A percentile compares a stretch with the other conserved stretches of the same genome.
Evolutionary conservation across 257 asterid species (phyloP).

Genomic region (Solanum boliviense): DNA sequence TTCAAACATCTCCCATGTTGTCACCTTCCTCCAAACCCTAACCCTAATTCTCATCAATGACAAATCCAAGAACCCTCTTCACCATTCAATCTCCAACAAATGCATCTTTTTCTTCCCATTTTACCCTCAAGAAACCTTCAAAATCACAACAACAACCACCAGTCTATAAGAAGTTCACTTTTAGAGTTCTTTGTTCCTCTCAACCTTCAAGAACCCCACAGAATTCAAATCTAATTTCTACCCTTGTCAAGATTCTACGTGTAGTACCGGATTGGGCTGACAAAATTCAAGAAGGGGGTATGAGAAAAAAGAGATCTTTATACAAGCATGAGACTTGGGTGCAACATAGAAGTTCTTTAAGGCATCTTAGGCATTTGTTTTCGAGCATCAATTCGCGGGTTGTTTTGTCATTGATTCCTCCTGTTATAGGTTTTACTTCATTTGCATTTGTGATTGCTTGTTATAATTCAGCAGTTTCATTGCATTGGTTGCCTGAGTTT

Average conservation of each 20-base stretch:
- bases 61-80: slow-evolving; percentile 12
- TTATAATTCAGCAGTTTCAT: slow-evolving; percentile 59
- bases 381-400: slow-evolving; percentile 72
- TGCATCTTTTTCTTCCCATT: slow-evolving; percentile 28
- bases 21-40: slow-evolving; percentile 12
- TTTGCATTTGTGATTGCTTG: slow-evolving; percentile 54
- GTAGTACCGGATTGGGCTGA: slow-evolving; percentile 83
- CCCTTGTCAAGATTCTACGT: slow-evolving; percentile 30
- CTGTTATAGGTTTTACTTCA: slow-evolving; percentile 66
- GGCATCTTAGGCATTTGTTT: slow-evolving; percentile 63
- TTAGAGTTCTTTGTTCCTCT: slow-evolving; percentile 29
- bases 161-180: not conserved
- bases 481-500: slow-evolving; percentile 66
- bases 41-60: slow-evolving; percentile 26
- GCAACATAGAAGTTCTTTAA: slow-evolving; percentile 64
- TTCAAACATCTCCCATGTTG: slow-evolving; percentile 15
- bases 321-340: slow-evolving; percentile 71
- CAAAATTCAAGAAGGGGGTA: slow-evolving; percentile 42
- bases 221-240: slow-evolving; percentile 13
- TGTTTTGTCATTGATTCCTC: slow-evolving; percentile 70
- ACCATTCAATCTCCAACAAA: slow-evolving; percentile 15
- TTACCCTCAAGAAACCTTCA: slow-evolving; percentile 14
- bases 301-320: slow-evolving; percentile 46
- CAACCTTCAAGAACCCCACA: slow-evolving; percentile 6
- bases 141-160: slow-evolving; percentile 9